A percentile compares a stretch with the other conserved stretches of the same genome.
These are phyloP conservation scores for Vitis rupestris DNA, from an alignment of 164 flowering plant genomes.

Conservation along the genomic window DNA sequence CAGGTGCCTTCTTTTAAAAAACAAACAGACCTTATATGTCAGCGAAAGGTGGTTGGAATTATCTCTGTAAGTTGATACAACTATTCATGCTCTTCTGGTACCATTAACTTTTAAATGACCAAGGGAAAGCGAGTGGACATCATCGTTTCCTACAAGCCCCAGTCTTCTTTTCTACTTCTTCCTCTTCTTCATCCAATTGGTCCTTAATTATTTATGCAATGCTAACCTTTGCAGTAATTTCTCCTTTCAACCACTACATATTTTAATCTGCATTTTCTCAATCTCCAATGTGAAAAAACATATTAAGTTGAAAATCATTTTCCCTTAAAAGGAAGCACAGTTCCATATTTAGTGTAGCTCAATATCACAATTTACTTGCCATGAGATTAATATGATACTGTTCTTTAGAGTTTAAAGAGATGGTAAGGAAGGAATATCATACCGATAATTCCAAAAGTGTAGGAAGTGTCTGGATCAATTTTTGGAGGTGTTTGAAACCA, in stretches of 20 bases:
- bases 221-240: not conserved
- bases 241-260: not conserved
- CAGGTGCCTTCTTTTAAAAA: no score
- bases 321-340: no score
- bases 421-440: constrained; percentile 18
- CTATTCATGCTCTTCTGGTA: not conserved
- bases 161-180: not conserved
- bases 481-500: constrained; percentile 90
- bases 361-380: no score
- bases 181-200: not conserved
- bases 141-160: not conserved
- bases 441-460: constrained; percentile 96
- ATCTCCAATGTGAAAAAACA: not conserved
- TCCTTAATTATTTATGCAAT: not conserved
- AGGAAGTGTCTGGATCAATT: constrained; percentile 68
- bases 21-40: not conserved
- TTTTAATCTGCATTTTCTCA: not conserved
- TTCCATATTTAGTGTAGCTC: no score
- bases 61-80: not conserved
- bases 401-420: no score
- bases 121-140: not conserved
- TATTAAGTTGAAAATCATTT: no score
- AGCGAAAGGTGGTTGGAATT: not conserved
- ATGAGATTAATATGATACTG: no score
- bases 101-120: not conserved